Evolutionary conservation across 2,329 filamentous ascomycete species (phyloP).

Genomic region (Bipolaris zeicola): DNA sequence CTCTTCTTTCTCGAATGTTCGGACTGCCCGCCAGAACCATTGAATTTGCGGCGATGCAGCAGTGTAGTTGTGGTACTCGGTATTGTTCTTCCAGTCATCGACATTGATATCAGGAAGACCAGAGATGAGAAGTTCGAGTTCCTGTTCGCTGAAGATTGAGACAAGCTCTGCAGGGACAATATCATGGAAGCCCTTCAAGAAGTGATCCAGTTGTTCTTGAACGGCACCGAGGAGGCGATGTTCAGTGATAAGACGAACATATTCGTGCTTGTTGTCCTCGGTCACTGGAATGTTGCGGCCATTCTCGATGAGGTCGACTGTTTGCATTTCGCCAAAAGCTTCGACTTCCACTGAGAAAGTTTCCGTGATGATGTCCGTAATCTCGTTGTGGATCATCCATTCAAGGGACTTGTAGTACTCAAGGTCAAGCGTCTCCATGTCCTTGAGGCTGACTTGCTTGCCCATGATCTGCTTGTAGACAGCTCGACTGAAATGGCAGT

Average conservation of each 20-base stretch:
- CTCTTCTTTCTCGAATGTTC: conserved; percentile 98
- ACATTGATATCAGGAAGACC: conserved; percentile 96
- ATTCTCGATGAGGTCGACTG: conserved; percentile 83
- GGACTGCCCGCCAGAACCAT: conserved; percentile 98
- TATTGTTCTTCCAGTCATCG: conserved; percentile 99
- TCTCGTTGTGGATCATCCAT: conserved; percentile 99
- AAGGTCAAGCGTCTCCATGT: conserved; percentile 98
- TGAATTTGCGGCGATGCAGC: conserved; percentile 95
- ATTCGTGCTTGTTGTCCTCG: conserved; percentile 98
- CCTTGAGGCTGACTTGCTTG: conserved; percentile 94
- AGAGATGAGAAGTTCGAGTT: conserved; percentile 94
- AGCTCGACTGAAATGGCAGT: conserved; percentile 98
- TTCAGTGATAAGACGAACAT: conserved; percentile 91
- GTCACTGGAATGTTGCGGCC: conserved; percentile 93
- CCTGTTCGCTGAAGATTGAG: conserved; percentile 98
- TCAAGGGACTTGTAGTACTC: conserved; percentile 98
- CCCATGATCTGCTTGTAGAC: conserved; percentile 98
- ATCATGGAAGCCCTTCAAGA: conserved; percentile 95
- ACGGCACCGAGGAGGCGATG: conserved; percentile 91
- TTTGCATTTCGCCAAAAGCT: conserved; percentile 86
- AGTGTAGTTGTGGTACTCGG: conserved; percentile 97
- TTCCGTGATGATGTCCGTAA: conserved; percentile 95
- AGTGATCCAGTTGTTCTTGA: conserved; percentile 90
- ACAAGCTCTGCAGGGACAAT: conserved; percentile 94
- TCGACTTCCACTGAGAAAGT: conserved; percentile 95